Base-by-base conservation (phyloP, 306 rosid species). In the Psophocarpus tetragonolobus region DNA sequence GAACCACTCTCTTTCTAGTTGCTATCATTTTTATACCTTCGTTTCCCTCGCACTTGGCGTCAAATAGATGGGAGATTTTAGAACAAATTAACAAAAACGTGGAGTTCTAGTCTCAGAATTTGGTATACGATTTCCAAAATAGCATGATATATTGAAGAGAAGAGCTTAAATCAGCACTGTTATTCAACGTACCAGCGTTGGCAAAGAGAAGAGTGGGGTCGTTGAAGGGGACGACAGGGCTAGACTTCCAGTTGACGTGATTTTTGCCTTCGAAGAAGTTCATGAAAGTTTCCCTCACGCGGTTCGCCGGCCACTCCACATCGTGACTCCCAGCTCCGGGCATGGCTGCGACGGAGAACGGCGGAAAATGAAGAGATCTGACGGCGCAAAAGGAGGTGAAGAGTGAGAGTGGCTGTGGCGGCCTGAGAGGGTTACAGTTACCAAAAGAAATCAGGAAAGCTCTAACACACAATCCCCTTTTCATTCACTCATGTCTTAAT, bases 121-220 rank as follows among this genome's bases (percentile, higher is more conserved):
- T n/a, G n/a, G n/a, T n/a, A n/a, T n/a, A n/a, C n/a, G n/a, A 53
- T 38, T 50, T 41, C 6, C 74, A 38, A 65, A 1, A 44, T 7
- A 54, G 10, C 30, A 56, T 2, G 64, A 36, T 15, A 57, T 3
- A 42, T 8, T 35, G 32, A 11, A 64, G 8, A 69, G 8, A 69
- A 8, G 27, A 9, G 20, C 17, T 62, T 10, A 0, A 23, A 23
- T 14, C 6, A 36, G 44, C 4, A 12, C 51, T 24, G 8, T 14
- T 23, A 62, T 30, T 27, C 44, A 2, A 65, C 73, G 42, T 36
- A 94, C 98, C 98, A 29, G 98, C 97, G 76, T 94, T 94, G 6
- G 93, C 93, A 13, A 94, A 94, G 54, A 94, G 94, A 41, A 94
- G 95, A 41, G 97, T 92, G 0, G 97, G 98, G 65, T 94, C 97